Evolutionary conservation across 225 moss, liverwort and hornwort species (phyloP).

Genomic region (Rhytidiadelphus loreus): DNA sequence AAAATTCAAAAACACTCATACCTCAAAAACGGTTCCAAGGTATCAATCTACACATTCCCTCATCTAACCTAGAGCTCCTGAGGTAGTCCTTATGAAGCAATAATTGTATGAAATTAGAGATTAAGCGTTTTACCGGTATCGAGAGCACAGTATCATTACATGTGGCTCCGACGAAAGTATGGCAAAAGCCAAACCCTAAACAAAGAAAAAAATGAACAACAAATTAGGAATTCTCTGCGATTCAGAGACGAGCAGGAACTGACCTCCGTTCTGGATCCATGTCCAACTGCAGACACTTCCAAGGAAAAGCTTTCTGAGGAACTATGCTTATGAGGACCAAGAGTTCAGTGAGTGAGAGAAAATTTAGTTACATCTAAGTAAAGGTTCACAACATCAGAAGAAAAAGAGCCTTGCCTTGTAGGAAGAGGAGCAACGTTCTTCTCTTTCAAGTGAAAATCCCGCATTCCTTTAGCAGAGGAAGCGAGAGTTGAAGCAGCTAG

Average conservation of each 20-base stretch:
- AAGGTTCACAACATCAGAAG: neutral
- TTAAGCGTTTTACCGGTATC: neutral
- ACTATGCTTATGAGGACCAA: neutral
- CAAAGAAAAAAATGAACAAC: neutral
- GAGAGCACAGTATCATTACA: neutral
- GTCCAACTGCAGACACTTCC: neutral
- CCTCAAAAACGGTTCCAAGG: neutral
- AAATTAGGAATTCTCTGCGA: neutral
- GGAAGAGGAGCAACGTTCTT: neutral
- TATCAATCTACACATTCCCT: neutral
- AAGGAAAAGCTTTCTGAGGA: neutral
- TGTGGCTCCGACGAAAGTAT: neutral
- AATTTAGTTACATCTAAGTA: neutral
- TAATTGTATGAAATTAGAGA: neutral
- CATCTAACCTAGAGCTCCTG: neutral
- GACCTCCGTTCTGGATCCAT: neutral
- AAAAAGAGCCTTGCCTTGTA: neutral
- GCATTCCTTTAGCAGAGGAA: neutral
- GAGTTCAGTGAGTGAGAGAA: neutral
- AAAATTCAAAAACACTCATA: neutral
- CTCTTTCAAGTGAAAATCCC: neutral
- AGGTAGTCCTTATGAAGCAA: neutral
- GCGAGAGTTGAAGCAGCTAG: neutral
- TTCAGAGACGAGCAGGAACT: neutral
- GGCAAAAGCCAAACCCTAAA: neutral